These are phyloP conservation scores for Silene uniflora DNA, from an alignment of 148 eudicot species.

Conservation along the genomic window DNA sequence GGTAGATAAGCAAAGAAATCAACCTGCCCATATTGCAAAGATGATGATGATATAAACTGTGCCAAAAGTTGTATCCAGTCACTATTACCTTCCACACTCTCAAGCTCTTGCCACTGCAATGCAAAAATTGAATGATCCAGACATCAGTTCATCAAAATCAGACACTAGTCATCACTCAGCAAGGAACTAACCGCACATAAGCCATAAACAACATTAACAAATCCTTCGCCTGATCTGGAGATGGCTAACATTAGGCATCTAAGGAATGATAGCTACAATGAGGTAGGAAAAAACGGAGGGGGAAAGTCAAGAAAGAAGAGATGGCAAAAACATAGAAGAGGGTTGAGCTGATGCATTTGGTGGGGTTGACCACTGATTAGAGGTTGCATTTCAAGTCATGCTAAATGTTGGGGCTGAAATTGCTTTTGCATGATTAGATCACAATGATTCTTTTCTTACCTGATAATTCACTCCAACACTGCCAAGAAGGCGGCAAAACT, in stretches of 20 bases:
- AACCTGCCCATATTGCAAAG: slow-evolving; percentile 81
- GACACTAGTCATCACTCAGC: slow-evolving; percentile 4
- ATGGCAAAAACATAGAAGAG: not conserved
- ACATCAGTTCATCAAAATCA: slow-evolving; percentile 1
- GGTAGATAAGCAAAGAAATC: slow-evolving; percentile 6
- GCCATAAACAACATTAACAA: not conserved
- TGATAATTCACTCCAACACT: slow-evolving; percentile 83
- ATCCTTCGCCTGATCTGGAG: not conserved
- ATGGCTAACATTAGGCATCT: not conserved
- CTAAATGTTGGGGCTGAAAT: too few relatives aligned
- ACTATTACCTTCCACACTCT: slow-evolving; percentile 65
- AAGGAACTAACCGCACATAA: not conserved
- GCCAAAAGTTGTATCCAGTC: slow-evolving; percentile 85
- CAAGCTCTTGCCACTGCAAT: slow-evolving; percentile 69
- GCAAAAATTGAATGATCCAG: slow-evolving; percentile 8
- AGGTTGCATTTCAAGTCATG: too few relatives aligned
- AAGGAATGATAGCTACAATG: not conserved
- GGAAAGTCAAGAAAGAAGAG: not conserved
- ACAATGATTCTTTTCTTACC: slow-evolving; percentile 31
- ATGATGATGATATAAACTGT: slow-evolving; percentile 65
- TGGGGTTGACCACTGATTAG: too few relatives aligned
- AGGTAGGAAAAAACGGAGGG: not conserved
- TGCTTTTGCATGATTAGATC: not conserved
- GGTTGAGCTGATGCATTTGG: too few relatives aligned
- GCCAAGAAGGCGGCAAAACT: slow-evolving; percentile 90